Percentiles rank a stretch among this genome's conserved stretches.
Conservation (phyloP, 2,329 filamentous ascomycete genomes). For the Alternaria sp. region DNA sequence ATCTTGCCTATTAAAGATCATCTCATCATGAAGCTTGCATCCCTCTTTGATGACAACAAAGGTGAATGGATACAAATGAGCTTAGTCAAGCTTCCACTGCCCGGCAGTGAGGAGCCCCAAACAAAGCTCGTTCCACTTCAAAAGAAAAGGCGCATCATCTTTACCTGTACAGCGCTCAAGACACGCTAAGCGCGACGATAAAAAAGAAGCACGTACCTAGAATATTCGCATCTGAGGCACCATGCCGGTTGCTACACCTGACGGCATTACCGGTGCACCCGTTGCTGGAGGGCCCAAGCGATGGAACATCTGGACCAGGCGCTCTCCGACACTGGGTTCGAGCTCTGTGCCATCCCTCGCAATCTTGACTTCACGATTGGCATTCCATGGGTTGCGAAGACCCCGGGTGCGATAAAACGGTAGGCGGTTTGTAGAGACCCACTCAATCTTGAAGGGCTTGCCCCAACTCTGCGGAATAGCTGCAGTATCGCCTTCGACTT, state of each 20-base stretch:
- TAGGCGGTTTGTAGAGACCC: constrained; percentile 82
- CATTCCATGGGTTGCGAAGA: constrained; percentile 91
- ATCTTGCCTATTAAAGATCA: constrained; percentile 8
- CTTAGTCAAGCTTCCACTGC: constrained; percentile 7
- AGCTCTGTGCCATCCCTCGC: constrained; percentile 93
- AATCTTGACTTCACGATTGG: constrained; percentile 94
- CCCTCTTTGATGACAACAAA: constrained; percentile 1
- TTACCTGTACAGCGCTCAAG: neutral
- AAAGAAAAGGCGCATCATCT: constrained; percentile 7
- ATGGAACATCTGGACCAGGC: constrained; percentile 79
- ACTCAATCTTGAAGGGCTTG: constrained; percentile 89
- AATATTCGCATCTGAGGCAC: constrained; percentile 45
- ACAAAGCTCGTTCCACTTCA: neutral
- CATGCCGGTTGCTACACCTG: constrained; percentile 34
- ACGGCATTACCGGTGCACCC: constrained; percentile 32
- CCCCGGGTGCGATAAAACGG: constrained; percentile 91
- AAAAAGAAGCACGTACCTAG: constrained; percentile 20
- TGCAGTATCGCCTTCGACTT: constrained; percentile 51
- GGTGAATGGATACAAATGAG: neutral
- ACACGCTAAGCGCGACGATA: neutral
- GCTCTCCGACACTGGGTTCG: constrained; percentile 80
- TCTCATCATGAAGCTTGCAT: constrained; percentile 11
- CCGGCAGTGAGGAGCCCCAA: constrained; percentile 6
- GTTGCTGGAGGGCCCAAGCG: constrained; percentile 44
- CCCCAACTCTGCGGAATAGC: constrained; percentile 73